Evolutionary conservation across 805 yeast genomes (phyloP), one percentile per base, ranked within the genome.

Genomic region (Starmerella tilneyi): DNA sequence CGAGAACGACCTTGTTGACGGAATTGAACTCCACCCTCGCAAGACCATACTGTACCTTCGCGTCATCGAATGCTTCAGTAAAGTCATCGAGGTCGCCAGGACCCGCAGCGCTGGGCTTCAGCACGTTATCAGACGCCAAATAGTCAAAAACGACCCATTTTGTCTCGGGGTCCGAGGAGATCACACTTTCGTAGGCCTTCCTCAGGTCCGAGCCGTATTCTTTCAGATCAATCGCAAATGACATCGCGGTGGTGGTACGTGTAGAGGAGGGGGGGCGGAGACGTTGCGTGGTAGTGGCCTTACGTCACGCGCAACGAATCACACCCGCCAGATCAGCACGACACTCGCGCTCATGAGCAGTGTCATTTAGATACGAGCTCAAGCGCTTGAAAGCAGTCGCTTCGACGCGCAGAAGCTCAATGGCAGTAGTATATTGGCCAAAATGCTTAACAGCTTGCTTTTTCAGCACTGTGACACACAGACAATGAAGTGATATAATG

Each of bases 11-110:
- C 68, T 92, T 92, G 58, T 76, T 74, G 28, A 92, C 88, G n/a
- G 92, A 94, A 45, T 89, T 89, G 46, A 89, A 94, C 46, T 78
- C 76, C 38, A 89, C 84, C 44, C 94, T 76, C 32, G 84, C 82
- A 47, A 92, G 71, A 32, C 97, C 98, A 58, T 80, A 92, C 67
- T 88, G 94, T 49, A 88, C 84, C 47, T 78, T 76, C 3, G 94
- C 82, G 54, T 89, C 96, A 55, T 79, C 81, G 61, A 92, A 89
- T 50, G 82, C 75, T 29, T 75, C 78, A 31, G 84, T 77, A 59
- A 92, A 85, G 46, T 84, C 95, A 33, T 70, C 70, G 56, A 92
- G 77, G 45, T 74, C 78, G 15, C 81, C 84, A 39, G 70, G 63
- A 37, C 89, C 92, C 5, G 68, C 55, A 20, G 58, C 63, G 15